A percentile compares a stretch with the other conserved stretches of the same genome.
These are phyloP conservation scores for Forsythia suspensa DNA, from an alignment of 257 asterid species.

Conservation along the genomic window DNA sequence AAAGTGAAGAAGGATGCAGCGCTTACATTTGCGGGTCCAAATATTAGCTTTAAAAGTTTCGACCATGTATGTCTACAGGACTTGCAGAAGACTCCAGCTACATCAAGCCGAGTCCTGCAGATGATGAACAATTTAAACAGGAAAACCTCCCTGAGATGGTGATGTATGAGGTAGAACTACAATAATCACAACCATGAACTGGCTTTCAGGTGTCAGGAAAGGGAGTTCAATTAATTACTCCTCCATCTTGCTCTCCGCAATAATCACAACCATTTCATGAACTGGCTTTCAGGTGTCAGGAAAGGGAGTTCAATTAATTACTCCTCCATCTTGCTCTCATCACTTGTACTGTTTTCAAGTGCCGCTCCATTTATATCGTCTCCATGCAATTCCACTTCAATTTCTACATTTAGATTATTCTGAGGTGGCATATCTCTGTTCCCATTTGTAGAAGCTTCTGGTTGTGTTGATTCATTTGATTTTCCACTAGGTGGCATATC, in stretches of 20 bases:
- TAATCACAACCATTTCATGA: not conserved
- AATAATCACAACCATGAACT: not conserved
- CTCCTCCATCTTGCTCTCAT: slow-evolving; percentile 18
- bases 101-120: not conserved
- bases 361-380: not conserved
- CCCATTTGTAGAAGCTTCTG: slow-evolving; percentile 28
- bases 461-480: slow-evolving; percentile 24
- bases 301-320: not conserved
- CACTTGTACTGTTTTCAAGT: not conserved
- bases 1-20: not conserved
- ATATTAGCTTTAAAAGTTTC: too few relatives aligned
- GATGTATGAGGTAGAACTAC: not conserved
- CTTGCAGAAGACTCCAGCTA: not conserved
- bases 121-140: not conserved
- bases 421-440: slow-evolving; percentile 21
- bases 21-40: not conserved
- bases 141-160: not conserved
- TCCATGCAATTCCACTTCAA: not conserved
- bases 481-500: slow-evolving; percentile 31
- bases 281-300: not conserved
- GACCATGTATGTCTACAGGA: not conserved
- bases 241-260: slow-evolving; percentile 18
- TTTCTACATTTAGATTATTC: slow-evolving; percentile 11
- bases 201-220: not conserved
- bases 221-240: not conserved